phyloP scores from a whole-genome alignment of 1,139 yeast species.

The Lodderomyces metapsilosis region DNA sequence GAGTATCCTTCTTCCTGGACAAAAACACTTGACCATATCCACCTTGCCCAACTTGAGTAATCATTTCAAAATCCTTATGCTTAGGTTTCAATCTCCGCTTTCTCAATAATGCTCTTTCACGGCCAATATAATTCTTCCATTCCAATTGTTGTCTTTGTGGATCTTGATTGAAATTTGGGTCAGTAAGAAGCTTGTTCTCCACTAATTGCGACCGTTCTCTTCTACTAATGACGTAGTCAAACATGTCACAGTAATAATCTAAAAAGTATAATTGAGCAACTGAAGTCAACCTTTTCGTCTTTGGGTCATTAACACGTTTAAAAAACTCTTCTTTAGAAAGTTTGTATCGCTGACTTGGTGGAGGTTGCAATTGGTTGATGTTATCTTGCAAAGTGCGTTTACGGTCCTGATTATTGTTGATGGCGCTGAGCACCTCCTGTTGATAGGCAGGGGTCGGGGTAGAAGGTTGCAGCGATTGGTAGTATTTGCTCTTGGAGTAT shows the following conservation, averaged over 20 bases:
- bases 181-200: slow-evolving; percentile 50
- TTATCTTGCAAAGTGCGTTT: slow-evolving; percentile 22
- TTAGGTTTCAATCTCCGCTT: slow-evolving; percentile 89
- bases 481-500: slow-evolving; percentile 9
- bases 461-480: slow-evolving; percentile 10
- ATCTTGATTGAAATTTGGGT: slow-evolving; percentile 37
- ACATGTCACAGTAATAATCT: slow-evolving; percentile 94
- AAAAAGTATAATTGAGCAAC: slow-evolving; percentile 83
- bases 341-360: slow-evolving; percentile 16
- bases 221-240: slow-evolving; percentile 87
- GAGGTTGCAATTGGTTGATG: slow-evolving; percentile 34
- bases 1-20: slow-evolving; percentile 91
- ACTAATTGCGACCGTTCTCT: slow-evolving; percentile 76
- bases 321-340: slow-evolving; percentile 47
- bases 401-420: neutral
- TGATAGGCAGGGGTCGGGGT: slow-evolving; percentile 9
- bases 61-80: slow-evolving; percentile 92
- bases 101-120: slow-evolving; percentile 82
- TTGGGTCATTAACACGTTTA: slow-evolving; percentile 64
- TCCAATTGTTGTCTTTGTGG: slow-evolving; percentile 58
- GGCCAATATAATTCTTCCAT: slow-evolving; percentile 78
- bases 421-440: neutral
- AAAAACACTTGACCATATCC: slow-evolving; percentile 97
- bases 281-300: slow-evolving; percentile 82
- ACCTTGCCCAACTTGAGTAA: slow-evolving; percentile 99